Evolutionary conservation across 2,329 filamentous ascomycete species (phyloP).

Genomic region (Gremmenia infestans): DNA sequence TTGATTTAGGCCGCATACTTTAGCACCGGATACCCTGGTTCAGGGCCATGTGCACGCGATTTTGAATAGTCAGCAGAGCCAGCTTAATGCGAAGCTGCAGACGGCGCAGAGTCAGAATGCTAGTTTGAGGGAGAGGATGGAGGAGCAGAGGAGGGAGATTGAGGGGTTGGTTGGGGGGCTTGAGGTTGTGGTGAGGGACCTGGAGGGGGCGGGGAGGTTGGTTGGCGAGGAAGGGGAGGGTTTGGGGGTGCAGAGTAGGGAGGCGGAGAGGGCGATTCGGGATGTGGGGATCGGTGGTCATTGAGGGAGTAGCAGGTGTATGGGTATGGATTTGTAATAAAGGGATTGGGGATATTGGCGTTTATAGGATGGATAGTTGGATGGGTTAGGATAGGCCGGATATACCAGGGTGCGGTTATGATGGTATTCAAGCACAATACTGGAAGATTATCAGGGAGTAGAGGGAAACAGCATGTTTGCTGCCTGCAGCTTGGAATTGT

Average conservation of each 20-base stretch:
- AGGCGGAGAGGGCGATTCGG: conserved; percentile 14
- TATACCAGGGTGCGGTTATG: too few relatives aligned
- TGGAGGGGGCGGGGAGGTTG: conserved; percentile 42
- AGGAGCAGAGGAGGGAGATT: conserved; percentile 51
- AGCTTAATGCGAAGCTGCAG: conserved; percentile 53
- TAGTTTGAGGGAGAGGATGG: conserved; percentile 46
- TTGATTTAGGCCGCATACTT: not conserved
- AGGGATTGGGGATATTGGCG: not conserved
- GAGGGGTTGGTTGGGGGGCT: conserved; percentile 44
- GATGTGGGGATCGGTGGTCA: not conserved
- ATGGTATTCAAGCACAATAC: too few relatives aligned
- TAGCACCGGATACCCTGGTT: conserved; percentile 49
- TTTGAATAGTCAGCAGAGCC: conserved; percentile 40
- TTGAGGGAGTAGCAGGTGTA: not conserved
- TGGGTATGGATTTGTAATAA: not conserved
- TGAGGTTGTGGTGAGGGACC: conserved; percentile 49
- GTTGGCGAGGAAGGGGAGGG: conserved; percentile 16
- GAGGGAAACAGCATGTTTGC: too few relatives aligned
- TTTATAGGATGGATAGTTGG: too few relatives aligned
- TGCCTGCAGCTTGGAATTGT: too few relatives aligned
- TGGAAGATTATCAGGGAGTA: too few relatives aligned
- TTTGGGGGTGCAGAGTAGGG: conserved; percentile 13
- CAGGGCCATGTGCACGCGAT: conserved; percentile 46
- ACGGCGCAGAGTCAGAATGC: conserved; percentile 54
- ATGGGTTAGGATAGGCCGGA: too few relatives aligned